Conservation (phyloP, 2,329 filamentous ascomycete genomes). For the Ilyonectria destructans region DNA sequence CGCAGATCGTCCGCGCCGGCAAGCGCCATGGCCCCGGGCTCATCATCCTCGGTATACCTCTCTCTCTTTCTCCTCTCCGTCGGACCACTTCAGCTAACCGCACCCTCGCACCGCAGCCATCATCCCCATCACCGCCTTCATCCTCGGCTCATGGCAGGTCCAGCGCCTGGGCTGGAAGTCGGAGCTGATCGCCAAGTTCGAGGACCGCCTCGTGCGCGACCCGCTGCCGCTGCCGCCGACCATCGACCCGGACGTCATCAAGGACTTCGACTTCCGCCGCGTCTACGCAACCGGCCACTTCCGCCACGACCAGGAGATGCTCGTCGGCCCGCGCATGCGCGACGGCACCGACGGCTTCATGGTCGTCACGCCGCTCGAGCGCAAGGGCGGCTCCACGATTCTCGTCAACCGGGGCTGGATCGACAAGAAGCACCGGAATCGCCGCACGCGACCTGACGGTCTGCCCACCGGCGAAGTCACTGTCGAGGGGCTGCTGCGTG, state of each 20-base stretch:
- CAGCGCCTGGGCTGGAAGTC: constrained; percentile 95
- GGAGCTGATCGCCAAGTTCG: constrained; percentile 89
- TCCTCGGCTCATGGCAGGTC: constrained; percentile 95
- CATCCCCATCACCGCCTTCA: constrained; percentile 93
- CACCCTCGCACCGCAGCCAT: constrained; percentile 67
- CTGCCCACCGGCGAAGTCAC: constrained; percentile 81
- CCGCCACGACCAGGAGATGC: constrained; percentile 94
- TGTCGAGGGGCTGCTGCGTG: constrained; percentile 87
- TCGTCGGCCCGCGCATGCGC: constrained; percentile 90
- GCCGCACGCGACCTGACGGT: constrained; percentile 76
- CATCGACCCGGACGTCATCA: constrained; percentile 85
- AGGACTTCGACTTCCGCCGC: constrained; percentile 93
- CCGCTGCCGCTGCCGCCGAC: constrained; percentile 89
- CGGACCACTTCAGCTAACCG: not conserved
- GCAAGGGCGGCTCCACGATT: constrained; percentile 79
- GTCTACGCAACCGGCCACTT: constrained; percentile 83
- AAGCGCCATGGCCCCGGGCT: constrained; percentile 84
- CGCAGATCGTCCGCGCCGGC: constrained; percentile 83
- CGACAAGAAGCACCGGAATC: constrained; percentile 78
- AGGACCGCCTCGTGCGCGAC: constrained; percentile 89
- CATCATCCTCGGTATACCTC: constrained; percentile 78
- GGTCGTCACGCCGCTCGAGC: constrained; percentile 92
- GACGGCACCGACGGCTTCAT: constrained; percentile 94
- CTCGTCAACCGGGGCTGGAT: constrained; percentile 96
- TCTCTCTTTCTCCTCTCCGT: constrained; percentile 11